Base-by-base conservation (phyloP, 306 rosid genomes). In the Vigna reflexopilosa region DNA sequence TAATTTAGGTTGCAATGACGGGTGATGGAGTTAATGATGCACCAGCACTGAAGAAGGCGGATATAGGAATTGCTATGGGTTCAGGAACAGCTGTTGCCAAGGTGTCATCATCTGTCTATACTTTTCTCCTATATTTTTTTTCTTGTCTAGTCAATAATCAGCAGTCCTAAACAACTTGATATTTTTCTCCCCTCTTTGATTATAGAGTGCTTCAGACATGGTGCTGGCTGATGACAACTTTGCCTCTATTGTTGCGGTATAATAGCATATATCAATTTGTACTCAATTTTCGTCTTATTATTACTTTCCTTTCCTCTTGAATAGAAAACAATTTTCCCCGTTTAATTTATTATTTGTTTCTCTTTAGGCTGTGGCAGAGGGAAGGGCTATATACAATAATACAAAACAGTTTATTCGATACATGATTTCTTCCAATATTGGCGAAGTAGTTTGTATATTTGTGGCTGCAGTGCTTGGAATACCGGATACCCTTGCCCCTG, bases 21-120 rank as follows among this genome's bases (percentile, higher is more conserved):
- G 99, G 99, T 71, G 99, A 95, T 28, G 99, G 99, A 52, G 99
- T 95, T 86, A 95, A 95, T 77, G 99, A 95, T 82, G 99, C 99
- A 66, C 99, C 99, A 66, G 99, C 99, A 36, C 85, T 95, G 47
- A 95, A 95, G 83, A 92, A 89, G 84, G 98, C 99, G n/a, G 97
- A 95, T 77, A 95, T 95, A 49, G 99, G 99, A 81, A 91, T 95
- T 80, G 96, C 98, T 80, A 95, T 95, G 99, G 99, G 99, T 73
- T 95, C 98, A 30, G 98, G 98, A 75, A 95, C 98, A 80, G 97
- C 98, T 57, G 98, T 95, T 81, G 96, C 98, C 51, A 95, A 95
- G 98, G 98, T 94, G 78, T 81, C 51, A 56, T 77, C 62, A 32
- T 79, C 44, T 52, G 62, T 65, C 75, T 67, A 30, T 51, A 34